Evolutionary conservation across 106 monocot genomes (phyloP).

Genomic region (Narthecium ossifragum): DNA sequence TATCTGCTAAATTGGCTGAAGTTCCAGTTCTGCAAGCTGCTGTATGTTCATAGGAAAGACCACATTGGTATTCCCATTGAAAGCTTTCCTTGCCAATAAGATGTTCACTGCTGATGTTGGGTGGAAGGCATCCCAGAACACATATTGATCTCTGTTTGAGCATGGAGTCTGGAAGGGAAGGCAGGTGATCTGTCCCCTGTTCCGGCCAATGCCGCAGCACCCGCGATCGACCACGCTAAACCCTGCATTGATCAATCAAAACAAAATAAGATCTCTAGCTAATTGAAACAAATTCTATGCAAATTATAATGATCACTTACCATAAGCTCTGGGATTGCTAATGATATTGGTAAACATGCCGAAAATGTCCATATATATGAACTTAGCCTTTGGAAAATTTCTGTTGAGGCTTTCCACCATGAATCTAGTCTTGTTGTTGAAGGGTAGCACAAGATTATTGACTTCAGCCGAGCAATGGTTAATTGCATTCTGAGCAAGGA

Average conservation of each 20-base stretch:
- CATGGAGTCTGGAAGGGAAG: conserved; percentile 7
- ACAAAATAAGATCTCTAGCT: background rate
- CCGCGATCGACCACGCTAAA: conserved; percentile 9
- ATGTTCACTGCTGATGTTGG: conserved; percentile 20
- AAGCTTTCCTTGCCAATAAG: conserved; percentile 10
- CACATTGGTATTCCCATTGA: conserved; percentile 8
- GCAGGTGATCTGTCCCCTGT: conserved; percentile 11
- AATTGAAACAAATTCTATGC: background rate
- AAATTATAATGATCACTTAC: conserved; percentile 10
- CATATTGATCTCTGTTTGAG: conserved; percentile 5
- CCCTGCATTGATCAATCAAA: conserved; percentile 9
- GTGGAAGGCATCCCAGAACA: conserved; percentile 31
- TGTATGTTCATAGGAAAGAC: conserved; percentile 13
- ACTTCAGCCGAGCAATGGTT: conserved; percentile 14
- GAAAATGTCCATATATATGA: conserved; percentile 25
- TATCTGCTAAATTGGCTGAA: background rate
- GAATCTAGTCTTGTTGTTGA: conserved; percentile 16
- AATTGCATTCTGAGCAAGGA: conserved; percentile 13
- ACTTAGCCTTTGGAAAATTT: conserved; percentile 27
- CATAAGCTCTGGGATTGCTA: conserved; percentile 15
- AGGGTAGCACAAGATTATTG: conserved; percentile 22
- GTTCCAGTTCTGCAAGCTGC: conserved; percentile 1
- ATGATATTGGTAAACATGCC: conserved; percentile 27
- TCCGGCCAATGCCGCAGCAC: conserved; percentile 24
- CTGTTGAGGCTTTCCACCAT: conserved; percentile 27